phyloP scores from a whole-genome alignment of 2,329 filamentous ascomycete genomes.

The Emmonsiellopsis sp. region DNA sequence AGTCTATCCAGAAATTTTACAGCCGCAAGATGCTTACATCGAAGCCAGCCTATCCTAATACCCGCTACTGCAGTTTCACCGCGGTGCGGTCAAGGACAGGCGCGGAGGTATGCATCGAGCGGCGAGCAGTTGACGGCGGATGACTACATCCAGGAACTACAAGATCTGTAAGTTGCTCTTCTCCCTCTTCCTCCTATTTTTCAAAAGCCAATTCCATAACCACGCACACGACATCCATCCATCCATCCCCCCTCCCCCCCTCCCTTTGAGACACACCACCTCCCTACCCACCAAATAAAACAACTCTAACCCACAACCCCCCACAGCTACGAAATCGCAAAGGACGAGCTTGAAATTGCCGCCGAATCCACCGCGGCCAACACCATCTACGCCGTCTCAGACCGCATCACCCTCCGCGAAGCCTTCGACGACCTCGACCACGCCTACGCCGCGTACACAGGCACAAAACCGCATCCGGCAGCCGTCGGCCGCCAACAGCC shows the following conservation, averaged over 20 bases:
- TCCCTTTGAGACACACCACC: neutral
- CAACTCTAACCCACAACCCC: slow-evolving; percentile 10
- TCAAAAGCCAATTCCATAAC: neutral
- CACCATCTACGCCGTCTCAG: slow-evolving; percentile 37
- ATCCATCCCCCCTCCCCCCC: neutral
- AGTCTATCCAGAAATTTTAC: no score
- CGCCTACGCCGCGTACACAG: slow-evolving; percentile 27
- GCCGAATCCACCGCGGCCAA: slow-evolving; percentile 36
- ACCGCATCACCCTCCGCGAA: slow-evolving; percentile 37
- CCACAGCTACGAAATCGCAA: slow-evolving; percentile 33
- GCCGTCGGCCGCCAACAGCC: neutral
- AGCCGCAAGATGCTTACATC: no score
- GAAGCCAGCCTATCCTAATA: no score
- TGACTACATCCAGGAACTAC: slow-evolving; percentile 11
- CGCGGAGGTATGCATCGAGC: neutral
- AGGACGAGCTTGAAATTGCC: slow-evolving; percentile 42
- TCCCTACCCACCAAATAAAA: neutral
- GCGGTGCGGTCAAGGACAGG: neutral
- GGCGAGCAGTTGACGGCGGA: slow-evolving; percentile 4
- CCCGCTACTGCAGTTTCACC: no score
- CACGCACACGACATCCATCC: neutral
- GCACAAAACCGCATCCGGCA: slow-evolving; percentile 2
- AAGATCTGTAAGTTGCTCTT: slow-evolving; percentile 9
- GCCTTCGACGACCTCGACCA: slow-evolving; percentile 31
- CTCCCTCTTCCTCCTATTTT: neutral